phyloP scores from a whole-genome alignment of 2,329 filamentous ascomycete species.

The Chaetomiaceae sp. region DNA sequence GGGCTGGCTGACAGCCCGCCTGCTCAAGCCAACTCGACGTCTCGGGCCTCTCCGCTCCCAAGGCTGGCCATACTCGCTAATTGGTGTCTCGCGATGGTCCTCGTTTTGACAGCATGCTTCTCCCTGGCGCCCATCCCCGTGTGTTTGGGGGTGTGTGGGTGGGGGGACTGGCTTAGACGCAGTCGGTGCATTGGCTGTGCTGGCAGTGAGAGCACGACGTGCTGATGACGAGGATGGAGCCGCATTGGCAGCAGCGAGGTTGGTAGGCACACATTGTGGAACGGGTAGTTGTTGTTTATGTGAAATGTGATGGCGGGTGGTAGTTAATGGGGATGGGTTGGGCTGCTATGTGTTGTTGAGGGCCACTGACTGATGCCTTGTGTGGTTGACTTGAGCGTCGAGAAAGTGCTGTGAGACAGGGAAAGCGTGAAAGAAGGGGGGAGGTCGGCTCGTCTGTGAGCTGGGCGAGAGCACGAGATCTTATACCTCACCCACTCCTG shows the following conservation, averaged over 20 bases:
- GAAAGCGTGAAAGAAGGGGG: background rate
- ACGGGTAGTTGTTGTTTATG: too few species aligned
- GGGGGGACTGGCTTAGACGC: conserved; percentile 31
- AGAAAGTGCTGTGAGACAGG: background rate
- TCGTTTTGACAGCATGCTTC: too few species aligned
- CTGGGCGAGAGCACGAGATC: too few species aligned
- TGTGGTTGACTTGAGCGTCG: background rate
- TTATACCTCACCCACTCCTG: background rate
- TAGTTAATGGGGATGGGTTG: background rate
- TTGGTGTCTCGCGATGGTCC: too few species aligned
- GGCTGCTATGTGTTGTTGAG: background rate
- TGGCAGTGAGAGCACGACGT: conserved; percentile 47
- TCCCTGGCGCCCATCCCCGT: too few species aligned
- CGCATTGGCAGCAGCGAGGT: conserved; percentile 52
- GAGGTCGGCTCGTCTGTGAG: too few species aligned
- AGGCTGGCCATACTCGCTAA: too few species aligned
- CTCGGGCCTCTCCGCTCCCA: too few species aligned
- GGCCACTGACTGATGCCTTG: too few species aligned
- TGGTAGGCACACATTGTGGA: conserved; percentile 23
- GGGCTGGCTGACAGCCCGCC: too few species aligned
- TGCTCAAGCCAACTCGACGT: too few species aligned
- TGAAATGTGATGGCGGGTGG: background rate
- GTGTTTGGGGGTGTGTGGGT: too few species aligned
- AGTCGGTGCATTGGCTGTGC: conserved; percentile 47
- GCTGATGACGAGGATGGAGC: conserved; percentile 54